Evolutionary conservation across 169 alveolate genomes (phyloP), one percentile per base, ranked within the genome.

Genomic region (Neospora caninum): DNA sequence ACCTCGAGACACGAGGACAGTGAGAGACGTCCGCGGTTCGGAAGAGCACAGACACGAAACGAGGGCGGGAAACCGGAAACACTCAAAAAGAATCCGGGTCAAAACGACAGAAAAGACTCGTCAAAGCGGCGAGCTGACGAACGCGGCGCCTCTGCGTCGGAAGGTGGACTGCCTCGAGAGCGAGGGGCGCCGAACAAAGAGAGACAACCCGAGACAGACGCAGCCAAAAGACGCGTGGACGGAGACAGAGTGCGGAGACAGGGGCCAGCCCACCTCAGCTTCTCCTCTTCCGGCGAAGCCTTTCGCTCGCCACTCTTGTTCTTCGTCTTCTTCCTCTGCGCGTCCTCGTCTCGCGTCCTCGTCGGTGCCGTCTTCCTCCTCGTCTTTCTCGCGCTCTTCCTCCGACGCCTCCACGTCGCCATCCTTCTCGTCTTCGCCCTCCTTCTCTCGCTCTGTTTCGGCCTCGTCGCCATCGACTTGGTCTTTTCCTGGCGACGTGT

Each of bases 281-380:
- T 82, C 89, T 0, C 18, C 64, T 42, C 39, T 82, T 82, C 69
- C 89, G 6, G 89, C 86, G 45, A 78, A 78, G 27, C 86, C 86
- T 78, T 78, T 39, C 41, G 69, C 38, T 6, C 41, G 53, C 89
- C 67, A 38, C 39, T 82, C 64, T 42, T 82, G 43, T 13, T 82
- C 89, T n/a, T 73, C 84, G 31, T 73, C 42, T 16, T 82, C 89
- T 41, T 39, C 64, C 22, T 82, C 89, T 25, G 43, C 69, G 41
- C 31, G 18, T 22, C 18, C 39, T 42, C 39, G 25, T 36, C 64
- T 82, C 36, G 38, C 67, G 34, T 82, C 89, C 16, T 43, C 89
- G 31, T 13, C 53, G 10, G n/a, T 31, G 9, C 39, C 69, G 13
- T 42, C 69, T 82, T 43, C 67, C 13, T 82, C 89, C 16, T 82